These are phyloP conservation scores for Amanita inopinata DNA, from an alignment of 768 basidiomycete genomes.

Conservation along the genomic window DNA sequence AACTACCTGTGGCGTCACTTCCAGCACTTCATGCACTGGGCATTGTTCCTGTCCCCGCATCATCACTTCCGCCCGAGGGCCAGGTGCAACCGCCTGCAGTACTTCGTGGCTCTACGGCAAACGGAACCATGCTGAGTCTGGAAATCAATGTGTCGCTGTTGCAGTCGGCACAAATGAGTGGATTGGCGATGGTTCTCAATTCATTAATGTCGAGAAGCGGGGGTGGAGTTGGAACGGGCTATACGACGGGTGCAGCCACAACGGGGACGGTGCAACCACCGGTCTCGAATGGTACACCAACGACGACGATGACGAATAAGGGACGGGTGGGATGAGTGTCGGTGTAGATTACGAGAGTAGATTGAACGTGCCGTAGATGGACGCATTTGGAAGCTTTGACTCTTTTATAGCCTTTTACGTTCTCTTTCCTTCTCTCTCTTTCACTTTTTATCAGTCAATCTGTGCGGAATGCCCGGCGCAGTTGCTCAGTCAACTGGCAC, in stretches of 20 bases:
- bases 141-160: conserved; percentile 73
- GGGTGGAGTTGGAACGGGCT: neutral
- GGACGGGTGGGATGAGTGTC: neutral
- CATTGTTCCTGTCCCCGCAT: conserved; percentile 58
- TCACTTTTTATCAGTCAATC: neutral
- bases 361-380: no score
- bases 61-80: conserved; percentile 39
- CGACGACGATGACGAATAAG: neutral
- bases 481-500: neutral
- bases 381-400: no score
- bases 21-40: conserved; percentile 62
- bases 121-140: conserved; percentile 63
- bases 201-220: conserved; percentile 48
- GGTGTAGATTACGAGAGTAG: neutral
- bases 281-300: neutral
- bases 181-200: conserved; percentile 61
- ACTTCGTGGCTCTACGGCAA: conserved; percentile 57
- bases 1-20: conserved; percentile 58
- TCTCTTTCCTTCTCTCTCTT: no score
- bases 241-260: neutral
- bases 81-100: conserved; percentile 70
- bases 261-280: no score
- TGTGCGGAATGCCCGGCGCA: neutral
- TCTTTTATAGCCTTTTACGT: no score
- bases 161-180: conserved; percentile 69